Conservation (phyloP, 2,329 filamentous ascomycete genomes). For the Neobulgaria alba region DNA sequence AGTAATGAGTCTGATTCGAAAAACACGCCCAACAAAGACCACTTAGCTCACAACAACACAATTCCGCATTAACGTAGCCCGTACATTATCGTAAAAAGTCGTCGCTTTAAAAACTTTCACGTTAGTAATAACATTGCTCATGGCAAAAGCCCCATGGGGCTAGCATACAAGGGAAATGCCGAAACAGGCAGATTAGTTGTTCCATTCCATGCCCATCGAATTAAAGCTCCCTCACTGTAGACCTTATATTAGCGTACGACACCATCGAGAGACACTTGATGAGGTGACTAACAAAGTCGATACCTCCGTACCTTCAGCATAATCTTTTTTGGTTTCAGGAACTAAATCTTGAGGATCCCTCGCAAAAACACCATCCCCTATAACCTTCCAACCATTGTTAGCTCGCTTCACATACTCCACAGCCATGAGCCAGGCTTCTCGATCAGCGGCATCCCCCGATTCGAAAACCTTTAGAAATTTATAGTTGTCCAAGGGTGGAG, state of each 20-base stretch:
- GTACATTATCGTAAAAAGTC: too few species aligned
- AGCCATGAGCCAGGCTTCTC: constrained; percentile 39
- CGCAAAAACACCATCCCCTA: constrained; percentile 38
- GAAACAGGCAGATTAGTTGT: constrained; percentile 20
- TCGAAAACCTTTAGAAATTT: constrained; percentile 39
- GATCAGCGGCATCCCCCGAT: constrained; percentile 39
- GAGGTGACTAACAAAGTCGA: constrained; percentile 23
- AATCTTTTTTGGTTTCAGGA: background rate
- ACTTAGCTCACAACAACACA: too few species aligned
- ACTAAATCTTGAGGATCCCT: constrained; percentile 15
- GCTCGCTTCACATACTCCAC: constrained; percentile 34
- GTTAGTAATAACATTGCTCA: too few species aligned
- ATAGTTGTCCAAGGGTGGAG: constrained; percentile 32
- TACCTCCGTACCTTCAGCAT: constrained; percentile 7
- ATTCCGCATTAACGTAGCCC: too few species aligned
- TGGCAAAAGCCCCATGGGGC: too few species aligned
- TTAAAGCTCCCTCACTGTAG: constrained; percentile 17
- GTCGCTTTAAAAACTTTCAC: too few species aligned
- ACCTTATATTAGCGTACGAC: constrained; percentile 2
- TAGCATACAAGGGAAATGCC: constrained; percentile 12
- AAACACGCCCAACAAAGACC: too few species aligned
- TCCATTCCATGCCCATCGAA: constrained; percentile 25
- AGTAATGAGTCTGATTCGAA: too few species aligned
- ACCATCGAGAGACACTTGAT: constrained; percentile 1
- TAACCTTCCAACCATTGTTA: constrained; percentile 36